Base-by-base conservation (phyloP, 2,329 filamentous ascomycete species). In the Chlorencoelia australis region DNA sequence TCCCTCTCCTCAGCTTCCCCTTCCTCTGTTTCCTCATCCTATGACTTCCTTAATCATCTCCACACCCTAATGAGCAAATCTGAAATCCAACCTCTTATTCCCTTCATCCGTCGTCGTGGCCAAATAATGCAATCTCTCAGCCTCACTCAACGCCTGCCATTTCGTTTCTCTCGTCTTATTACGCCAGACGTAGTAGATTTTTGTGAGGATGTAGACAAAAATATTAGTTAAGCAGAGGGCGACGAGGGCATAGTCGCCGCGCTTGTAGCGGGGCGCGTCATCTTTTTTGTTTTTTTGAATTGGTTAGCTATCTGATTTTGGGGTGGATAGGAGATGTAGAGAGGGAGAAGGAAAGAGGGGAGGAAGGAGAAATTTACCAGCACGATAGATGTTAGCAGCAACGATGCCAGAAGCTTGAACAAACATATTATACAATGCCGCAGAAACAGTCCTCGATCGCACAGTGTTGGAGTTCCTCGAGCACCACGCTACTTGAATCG, bases 381-480 rank as follows among this genome's bases (percentile, higher is more conserved):
- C 55, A 2, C 67, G 57, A 41, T 71, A 71, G 11, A 51, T 40
- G 15, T 52, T 47, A 9, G 45, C 35, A 7, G 38, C 37, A 9
- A 48, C 62, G 21, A 68, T 60, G 2, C 52, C 56, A 15, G 57
- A 55, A 0, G 59, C 55, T 44, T 68, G 66, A 3, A 64, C 59
- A 25, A 59, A 62, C 61, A 69, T 68, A 49, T 79, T 80, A 55
- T 80, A 81, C 13, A 74, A 55, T 0, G 72, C 75, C 1, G 73
- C 69, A 1, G 71, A 71, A 2, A 82, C 72, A 2, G 76, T 73
- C 6, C 77, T 62, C 7, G 71, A 73, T 8, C 75, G 64, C 8
- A 82, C 74, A 2, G 69, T 65, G 42, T 76, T 74, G 4, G 73
- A 69, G 48, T 80, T 81, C 35, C 71, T 62, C 3, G 61, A 64